Percentiles rank a stretch among this genome's conserved stretches.
Conservation (phyloP, 2,329 filamentous ascomycete genomes). For the Cucurbitaria berberidis region DNA sequence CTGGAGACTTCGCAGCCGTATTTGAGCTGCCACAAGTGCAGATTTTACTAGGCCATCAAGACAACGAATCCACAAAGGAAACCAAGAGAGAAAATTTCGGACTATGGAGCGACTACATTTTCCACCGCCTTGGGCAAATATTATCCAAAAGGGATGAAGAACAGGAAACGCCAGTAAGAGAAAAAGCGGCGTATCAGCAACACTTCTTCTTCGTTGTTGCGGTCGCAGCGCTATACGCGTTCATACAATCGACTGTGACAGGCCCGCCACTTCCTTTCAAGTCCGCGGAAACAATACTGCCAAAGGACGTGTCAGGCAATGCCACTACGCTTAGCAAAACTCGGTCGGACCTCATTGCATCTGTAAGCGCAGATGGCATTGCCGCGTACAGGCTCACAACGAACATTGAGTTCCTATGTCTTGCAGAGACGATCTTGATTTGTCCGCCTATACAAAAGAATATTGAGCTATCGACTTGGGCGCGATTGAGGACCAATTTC, state of each 20-base stretch:
- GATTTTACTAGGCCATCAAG: conserved; percentile 49
- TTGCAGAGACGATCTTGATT: conserved; percentile 69
- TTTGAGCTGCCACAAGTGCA: conserved; percentile 50
- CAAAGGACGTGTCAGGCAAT: conserved; percentile 52
- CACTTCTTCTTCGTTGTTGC: conserved; percentile 62
- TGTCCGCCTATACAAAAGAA: conserved; percentile 56
- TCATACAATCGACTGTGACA: conserved; percentile 86
- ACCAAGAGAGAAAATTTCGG: conserved; percentile 42
- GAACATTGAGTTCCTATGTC: conserved; percentile 79
- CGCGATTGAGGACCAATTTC: conserved; percentile 73
- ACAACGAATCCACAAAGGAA: conserved; percentile 41
- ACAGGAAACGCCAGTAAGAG: conserved; percentile 26
- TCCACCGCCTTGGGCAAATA: conserved; percentile 50
- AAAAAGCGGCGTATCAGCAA: conserved; percentile 49
- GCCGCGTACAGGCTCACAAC: conserved; percentile 85
- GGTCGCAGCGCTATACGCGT: conserved; percentile 74
- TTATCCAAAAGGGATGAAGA: conserved; percentile 41
- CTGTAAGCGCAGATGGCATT: conserved; percentile 81
- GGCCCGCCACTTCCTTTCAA: conserved; percentile 76
- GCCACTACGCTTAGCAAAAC: conserved; percentile 42
- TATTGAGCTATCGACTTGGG: conserved; percentile 62
- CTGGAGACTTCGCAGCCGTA: conserved; percentile 51
- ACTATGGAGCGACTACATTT: conserved; percentile 55
- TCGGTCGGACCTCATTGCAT: conserved; percentile 66
- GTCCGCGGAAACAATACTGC: conserved; percentile 58